phyloP scores from a whole-genome alignment of 306 rosid genomes.

The Ziziphus jujuba region DNA sequence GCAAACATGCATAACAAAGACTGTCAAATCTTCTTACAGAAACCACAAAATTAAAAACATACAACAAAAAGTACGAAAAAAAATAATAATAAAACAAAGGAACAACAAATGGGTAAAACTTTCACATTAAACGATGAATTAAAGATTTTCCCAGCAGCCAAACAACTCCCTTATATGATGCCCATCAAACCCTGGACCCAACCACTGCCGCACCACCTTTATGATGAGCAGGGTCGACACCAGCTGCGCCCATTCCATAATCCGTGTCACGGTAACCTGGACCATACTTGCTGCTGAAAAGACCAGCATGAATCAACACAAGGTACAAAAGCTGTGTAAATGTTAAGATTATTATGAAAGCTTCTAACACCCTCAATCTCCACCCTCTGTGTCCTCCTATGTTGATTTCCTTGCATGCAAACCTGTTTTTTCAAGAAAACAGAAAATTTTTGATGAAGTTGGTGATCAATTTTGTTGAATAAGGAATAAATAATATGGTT shows the following conservation, averaged over 20 bases:
- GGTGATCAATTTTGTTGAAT: neutral
- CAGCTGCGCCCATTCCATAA: conserved; percentile 42
- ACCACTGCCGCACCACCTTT: conserved; percentile 46
- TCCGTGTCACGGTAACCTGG: conserved; percentile 76
- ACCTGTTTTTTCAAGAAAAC: conserved; percentile 24
- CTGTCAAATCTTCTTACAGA: too few species aligned
- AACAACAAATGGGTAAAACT: neutral
- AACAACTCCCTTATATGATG: too few species aligned
- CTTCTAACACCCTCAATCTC: conserved; percentile 78
- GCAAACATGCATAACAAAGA: too few species aligned
- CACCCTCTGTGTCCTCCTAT: conserved; percentile 90
- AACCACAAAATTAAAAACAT: too few species aligned
- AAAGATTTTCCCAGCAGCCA: neutral
- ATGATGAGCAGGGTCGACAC: conserved; percentile 56
- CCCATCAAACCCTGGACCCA: conserved; percentile 35
- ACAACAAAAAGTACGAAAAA: too few species aligned
- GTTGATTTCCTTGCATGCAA: conserved; percentile 81
- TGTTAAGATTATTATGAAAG: conserved; percentile 62
- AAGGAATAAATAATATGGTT: neutral
- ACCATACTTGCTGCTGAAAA: conserved; percentile 78
- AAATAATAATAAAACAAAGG: neutral
- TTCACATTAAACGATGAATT: neutral
- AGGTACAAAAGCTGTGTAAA: conserved; percentile 72
- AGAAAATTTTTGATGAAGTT: neutral
- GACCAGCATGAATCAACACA: conserved; percentile 71